Conservation (phyloP, 345 rosid genomes). For the Ceriops tagal region DNA sequence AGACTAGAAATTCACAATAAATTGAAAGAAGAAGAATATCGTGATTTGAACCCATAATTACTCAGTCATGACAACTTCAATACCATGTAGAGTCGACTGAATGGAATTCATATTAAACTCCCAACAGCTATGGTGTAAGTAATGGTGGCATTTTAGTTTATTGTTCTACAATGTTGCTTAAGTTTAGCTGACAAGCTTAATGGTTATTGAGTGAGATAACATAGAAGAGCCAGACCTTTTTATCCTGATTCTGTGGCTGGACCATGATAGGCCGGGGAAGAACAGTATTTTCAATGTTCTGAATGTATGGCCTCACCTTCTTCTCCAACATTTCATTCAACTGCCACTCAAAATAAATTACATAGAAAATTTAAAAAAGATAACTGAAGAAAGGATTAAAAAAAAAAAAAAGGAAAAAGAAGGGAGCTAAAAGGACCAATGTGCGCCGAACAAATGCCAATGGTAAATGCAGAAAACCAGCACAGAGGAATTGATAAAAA, state of each 20-base stretch:
- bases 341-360: constrained; percentile 33
- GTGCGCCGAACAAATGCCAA: no score
- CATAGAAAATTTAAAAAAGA: neutral
- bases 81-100: no score
- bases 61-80: no score
- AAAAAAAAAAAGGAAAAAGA: no score
- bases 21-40: no score
- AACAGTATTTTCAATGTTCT: constrained; percentile 41
- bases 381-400: neutral
- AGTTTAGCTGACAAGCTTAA: neutral
- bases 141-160: neutral
- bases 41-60: no score
- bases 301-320: constrained; percentile 69
- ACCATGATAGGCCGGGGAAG: constrained; percentile 63
- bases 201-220: neutral
- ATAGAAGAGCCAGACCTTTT: constrained; percentile 30
- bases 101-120: no score
- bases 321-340: constrained; percentile 77
- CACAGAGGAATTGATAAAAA: no score
- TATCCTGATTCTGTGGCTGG: constrained; percentile 42
- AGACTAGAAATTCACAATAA: no score
- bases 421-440: no score
- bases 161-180: neutral
- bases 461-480: no score
- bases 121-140: neutral